phyloP scores from a whole-genome alignment of 305 asterid species.

The Fraxinus nigra region DNA sequence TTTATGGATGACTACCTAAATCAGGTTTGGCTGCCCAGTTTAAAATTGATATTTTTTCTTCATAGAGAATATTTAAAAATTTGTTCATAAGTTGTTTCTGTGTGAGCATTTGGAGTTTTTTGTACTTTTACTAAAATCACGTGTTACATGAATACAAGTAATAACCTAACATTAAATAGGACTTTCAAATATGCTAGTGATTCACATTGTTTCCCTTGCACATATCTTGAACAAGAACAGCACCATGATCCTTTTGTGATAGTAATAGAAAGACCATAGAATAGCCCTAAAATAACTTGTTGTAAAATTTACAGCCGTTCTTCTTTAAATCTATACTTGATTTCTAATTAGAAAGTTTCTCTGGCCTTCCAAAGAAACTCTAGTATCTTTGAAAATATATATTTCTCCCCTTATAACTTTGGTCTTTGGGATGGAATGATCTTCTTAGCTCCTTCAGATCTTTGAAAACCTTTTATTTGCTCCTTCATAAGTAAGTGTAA shows the following conservation, averaged over 20 bases:
- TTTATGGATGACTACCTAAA: constrained; percentile 69
- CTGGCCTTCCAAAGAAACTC: neutral
- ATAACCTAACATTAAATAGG: neutral
- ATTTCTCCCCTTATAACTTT: neutral
- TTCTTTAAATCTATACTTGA: neutral
- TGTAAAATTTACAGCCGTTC: neutral
- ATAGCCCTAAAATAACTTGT: neutral
- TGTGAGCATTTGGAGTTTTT: neutral
- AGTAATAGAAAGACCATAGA: neutral
- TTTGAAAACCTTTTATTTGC: neutral
- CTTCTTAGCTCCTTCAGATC: neutral
- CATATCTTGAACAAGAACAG: neutral
- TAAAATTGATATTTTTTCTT: constrained; percentile 7
- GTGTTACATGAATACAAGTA: neutral
- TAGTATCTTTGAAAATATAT: neutral
- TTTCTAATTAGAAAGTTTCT: neutral
- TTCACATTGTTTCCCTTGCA: neutral
- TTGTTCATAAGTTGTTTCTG: constrained; percentile 4
- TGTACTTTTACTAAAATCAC: neutral
- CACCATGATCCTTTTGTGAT: neutral
- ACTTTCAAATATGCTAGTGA: neutral
- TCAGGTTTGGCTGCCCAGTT: constrained; percentile 48
- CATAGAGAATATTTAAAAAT: neutral
- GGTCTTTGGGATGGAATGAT: neutral
- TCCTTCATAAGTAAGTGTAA: neutral